Evolutionary conservation across 305 asterid genomes (phyloP).

Genomic region (Solanum aculeatissimum): DNA sequence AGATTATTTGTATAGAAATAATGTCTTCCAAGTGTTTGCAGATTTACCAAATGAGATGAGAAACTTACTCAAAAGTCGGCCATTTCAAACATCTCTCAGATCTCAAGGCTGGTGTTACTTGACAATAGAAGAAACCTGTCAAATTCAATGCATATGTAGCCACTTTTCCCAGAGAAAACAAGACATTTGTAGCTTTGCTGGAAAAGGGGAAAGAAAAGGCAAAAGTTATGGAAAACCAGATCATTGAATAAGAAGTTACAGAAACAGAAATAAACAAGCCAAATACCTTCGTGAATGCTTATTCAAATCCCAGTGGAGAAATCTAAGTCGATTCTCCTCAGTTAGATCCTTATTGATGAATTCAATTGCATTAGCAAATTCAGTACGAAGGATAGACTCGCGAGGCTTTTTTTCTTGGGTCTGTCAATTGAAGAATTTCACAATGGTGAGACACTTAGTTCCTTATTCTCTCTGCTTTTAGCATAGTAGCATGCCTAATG

Average conservation of each 20-base stretch:
- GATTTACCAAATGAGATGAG: background rate
- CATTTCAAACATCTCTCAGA: constrained; percentile 44
- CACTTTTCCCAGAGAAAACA: constrained; percentile 78
- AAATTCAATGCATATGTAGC: constrained; percentile 82
- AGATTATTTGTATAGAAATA: background rate
- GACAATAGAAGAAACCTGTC: constrained; percentile 87
- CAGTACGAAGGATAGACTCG: constrained; percentile 89
- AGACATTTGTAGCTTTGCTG: constrained; percentile 87
- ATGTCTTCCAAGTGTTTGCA: background rate
- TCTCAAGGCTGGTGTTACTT: constrained; percentile 41
- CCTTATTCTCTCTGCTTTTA: background rate
- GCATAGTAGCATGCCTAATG: background rate
- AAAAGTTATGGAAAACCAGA: constrained; percentile 12
- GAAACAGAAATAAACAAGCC: background rate
- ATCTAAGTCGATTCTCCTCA: constrained; percentile 79
- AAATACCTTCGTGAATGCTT: constrained; percentile 85
- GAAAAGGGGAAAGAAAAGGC: constrained; percentile 8
- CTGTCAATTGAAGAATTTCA: constrained; percentile 37
- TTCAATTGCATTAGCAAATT: constrained; percentile 91
- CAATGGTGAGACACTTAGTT: background rate
- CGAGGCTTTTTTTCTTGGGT: constrained; percentile 93
- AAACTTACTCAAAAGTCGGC: constrained; percentile 59
- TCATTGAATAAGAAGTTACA: constrained; percentile 5
- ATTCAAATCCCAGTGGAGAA: constrained; percentile 97
- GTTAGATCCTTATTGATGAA: constrained; percentile 63